Base-by-base conservation (phyloP, 192 early-diverging fungal species). In the Tieghemiomyces parasiticus region DNA sequence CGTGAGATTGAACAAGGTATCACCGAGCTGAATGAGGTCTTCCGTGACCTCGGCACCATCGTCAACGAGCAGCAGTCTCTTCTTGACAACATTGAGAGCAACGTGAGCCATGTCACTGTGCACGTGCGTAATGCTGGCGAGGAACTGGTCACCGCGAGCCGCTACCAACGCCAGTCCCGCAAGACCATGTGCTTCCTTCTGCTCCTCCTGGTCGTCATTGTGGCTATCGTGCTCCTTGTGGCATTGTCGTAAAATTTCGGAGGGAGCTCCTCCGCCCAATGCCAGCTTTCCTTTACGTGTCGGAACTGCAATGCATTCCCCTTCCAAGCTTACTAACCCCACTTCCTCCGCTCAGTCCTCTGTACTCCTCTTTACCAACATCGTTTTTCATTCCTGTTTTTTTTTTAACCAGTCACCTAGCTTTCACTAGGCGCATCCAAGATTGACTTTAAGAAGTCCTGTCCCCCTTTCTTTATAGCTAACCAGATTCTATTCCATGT, bases 31-130 rank as follows among this genome's bases (percentile, higher is more conserved):
- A 99, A 97, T 69, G 93, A 97, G 68, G 91, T 99, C 60, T 99
- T 99, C 68, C 72, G 92, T 59, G 93, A 97, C 74, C 66, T 99
- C 46, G 92, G 91, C 0, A 93, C 91, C 3, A 79, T 99, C 61
- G 94, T 99, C n/a, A 88, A 90, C 29, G 94, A 99, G 67, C 95
- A 99, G 78, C 88, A 91, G 63, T 85, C 83, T 59, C 79, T 91
- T 63, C 71, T 99, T 12, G 95, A 95, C 60, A 94, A 90, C 55
- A 99, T 99, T 59, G 91, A 97, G 67, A 78, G 82, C 24, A 99
- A 97, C 67, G 90, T 99, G n/a, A 77, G 83, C 38, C 79, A 74
- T 48, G 88, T 93, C 45, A 74, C 80, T 8, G 73, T 80, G 60
- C 87, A 92, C 58, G 80, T 90, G 29, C 79, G 85, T 33, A 69